Percentiles rank a stretch among this genome's conserved stretches.
phyloP scores from a whole-genome alignment of 108 stramenopile species.

The Skeletonema marinoi region DNA sequence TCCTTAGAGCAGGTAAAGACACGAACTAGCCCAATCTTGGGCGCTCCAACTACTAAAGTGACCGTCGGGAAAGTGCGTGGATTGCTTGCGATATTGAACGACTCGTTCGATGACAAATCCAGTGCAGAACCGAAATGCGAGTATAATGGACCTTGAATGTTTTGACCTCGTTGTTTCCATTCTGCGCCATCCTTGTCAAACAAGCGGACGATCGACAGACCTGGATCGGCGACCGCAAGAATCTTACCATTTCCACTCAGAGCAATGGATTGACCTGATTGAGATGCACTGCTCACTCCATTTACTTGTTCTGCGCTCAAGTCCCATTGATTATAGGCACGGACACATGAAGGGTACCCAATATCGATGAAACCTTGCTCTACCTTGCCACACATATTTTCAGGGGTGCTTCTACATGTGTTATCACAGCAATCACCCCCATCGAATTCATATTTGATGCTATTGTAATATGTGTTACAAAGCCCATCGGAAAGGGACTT shows the following conservation, averaged over 20 bases:
- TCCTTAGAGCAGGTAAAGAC: constrained; percentile 10
- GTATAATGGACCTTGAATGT: neutral
- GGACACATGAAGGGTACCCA: neutral
- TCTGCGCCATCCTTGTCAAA: neutral
- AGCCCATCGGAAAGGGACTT: neutral
- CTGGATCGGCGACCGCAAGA: neutral
- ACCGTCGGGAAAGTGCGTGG: neutral
- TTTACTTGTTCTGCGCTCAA: neutral
- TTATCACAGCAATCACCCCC: constrained; percentile 12
- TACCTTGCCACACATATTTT: constrained; percentile 9
- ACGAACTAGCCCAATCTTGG: constrained; percentile 9
- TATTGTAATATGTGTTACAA: neutral
- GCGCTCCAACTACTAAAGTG: constrained; percentile 3
- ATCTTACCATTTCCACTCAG: neutral
- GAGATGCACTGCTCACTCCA: too few species aligned
- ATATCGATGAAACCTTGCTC: neutral
- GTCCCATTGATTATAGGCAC: neutral
- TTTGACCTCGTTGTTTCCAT: neutral
- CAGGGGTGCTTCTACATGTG: neutral
- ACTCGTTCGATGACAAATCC: too few species aligned
- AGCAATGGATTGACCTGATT: neutral
- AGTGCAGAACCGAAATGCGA: too few species aligned
- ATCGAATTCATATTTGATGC: neutral
- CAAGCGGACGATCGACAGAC: neutral
- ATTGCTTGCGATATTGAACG: neutral